Percentiles rank a stretch among this genome's conserved stretches.
Conservation (phyloP, 192 early-diverging fungal species). For the Backusella parvicylindrica region DNA sequence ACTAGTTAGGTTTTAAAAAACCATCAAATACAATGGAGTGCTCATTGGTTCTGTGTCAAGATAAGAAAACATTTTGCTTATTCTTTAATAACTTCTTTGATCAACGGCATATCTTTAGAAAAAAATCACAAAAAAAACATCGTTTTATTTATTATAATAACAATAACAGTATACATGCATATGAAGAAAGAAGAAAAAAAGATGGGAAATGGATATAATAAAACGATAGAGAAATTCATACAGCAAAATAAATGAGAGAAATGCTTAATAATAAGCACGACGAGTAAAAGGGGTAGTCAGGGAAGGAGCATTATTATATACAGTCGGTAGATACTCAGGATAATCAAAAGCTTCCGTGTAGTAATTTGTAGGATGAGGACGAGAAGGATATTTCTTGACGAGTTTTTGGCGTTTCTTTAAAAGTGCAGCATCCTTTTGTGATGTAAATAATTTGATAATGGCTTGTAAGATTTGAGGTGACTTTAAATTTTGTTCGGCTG, state of each 20-base stretch:
- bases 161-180: not conserved
- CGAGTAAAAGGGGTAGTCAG: not conserved
- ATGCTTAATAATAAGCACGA: not conserved
- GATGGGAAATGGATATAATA: not conserved
- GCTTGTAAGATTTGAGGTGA: not conserved
- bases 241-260: not conserved
- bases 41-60: no score
- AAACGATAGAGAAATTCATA: not conserved
- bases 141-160: not conserved
- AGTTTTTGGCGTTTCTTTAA: not conserved
- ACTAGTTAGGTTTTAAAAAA: no score
- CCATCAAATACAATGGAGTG: no score
- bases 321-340: not conserved
- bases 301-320: not conserved
- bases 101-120: no score
- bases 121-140: no score
- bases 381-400: not conserved
- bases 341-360: not conserved
- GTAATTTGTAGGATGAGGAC: not conserved
- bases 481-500: not conserved
- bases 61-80: no score
- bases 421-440: not conserved
- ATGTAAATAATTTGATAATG: not conserved
- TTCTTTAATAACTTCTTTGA: no score
- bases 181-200: not conserved